Conservation (phyloP, 2,329 filamentous ascomycete species). For the Diaporthe aspalathi region DNA sequence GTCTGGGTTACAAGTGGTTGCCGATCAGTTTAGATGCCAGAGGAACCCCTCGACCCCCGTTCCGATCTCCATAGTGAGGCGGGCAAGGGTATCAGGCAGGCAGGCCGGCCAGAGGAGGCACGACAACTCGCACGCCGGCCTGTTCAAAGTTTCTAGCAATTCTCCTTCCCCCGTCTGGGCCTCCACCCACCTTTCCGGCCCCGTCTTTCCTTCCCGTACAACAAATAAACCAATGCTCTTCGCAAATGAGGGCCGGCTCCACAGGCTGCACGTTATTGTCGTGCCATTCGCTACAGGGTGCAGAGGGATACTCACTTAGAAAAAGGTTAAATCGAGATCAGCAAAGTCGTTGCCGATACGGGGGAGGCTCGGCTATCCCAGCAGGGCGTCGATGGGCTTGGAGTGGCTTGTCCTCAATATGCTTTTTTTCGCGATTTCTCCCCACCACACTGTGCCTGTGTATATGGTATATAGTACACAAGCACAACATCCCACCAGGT, state of each 20-base stretch:
- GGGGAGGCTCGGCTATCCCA: neutral
- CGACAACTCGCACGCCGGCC: neutral
- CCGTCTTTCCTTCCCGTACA: conserved; percentile 9
- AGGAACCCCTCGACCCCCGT: neutral
- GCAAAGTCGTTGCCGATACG: neutral
- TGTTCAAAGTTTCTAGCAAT: neutral
- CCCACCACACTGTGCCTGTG: neutral
- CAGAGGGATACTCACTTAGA: too few species aligned
- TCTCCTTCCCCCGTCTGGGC: too few species aligned
- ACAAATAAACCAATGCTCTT: neutral
- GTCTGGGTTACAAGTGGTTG: too few species aligned
- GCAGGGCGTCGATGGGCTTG: neutral
- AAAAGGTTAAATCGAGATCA: neutral
- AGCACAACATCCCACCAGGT: neutral
- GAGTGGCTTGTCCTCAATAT: neutral
- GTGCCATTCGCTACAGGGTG: neutral
- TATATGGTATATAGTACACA: neutral
- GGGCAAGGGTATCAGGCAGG: too few species aligned
- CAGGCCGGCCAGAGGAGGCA: neutral
- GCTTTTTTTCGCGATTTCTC: neutral
- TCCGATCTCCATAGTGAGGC: conserved; percentile 4
- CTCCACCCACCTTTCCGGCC: neutral
- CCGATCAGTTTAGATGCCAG: conserved; percentile 21
- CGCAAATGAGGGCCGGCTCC: conserved; percentile 11
- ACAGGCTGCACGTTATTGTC: conserved; percentile 6